Evolutionary conservation across 768 basidiomycete genomes (phyloP).

Genomic region (Termitomyces titanicus): DNA sequence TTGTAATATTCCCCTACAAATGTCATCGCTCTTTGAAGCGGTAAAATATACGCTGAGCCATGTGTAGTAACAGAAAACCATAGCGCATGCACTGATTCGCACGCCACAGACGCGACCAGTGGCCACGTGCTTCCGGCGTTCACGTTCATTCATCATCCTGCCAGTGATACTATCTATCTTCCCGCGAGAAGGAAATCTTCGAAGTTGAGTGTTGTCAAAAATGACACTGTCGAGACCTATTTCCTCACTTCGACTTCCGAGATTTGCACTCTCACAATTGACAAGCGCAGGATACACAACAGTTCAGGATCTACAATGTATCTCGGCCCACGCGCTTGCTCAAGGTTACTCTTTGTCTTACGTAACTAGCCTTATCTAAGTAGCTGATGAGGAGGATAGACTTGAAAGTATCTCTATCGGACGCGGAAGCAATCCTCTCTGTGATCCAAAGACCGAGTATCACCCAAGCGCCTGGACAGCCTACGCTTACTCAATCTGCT

Average conservation of each 20-base stretch:
- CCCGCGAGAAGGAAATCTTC: neutral
- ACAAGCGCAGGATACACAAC: conserved; percentile 56
- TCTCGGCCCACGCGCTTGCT: conserved; percentile 43
- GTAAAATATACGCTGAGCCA: neutral
- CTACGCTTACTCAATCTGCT: conserved; percentile 52
- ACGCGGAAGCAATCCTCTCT: conserved; percentile 44
- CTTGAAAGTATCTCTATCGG: conserved; percentile 41
- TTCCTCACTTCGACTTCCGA: conserved; percentile 44
- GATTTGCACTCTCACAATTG: conserved; percentile 42
- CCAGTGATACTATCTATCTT: too few species aligned
- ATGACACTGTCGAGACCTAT: conserved; percentile 35
- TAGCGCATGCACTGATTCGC: conserved; percentile 6
- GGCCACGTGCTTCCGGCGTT: neutral
- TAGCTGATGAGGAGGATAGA: conserved; percentile 34
- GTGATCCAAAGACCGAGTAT: conserved; percentile 29
- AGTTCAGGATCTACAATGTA: conserved; percentile 43
- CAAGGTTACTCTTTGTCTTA: conserved; percentile 34
- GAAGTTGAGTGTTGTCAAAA: too few species aligned
- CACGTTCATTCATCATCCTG: conserved; percentile 27
- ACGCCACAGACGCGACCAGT: conserved; percentile 19
- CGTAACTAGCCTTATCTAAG: neutral
- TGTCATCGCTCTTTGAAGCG: neutral
- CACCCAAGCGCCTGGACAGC: conserved; percentile 15
- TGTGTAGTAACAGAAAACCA: too few species aligned
- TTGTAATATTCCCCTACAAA: too few species aligned